Conservation (phyloP, 331 rosid genomes). For the Quercus tomentella region DNA sequence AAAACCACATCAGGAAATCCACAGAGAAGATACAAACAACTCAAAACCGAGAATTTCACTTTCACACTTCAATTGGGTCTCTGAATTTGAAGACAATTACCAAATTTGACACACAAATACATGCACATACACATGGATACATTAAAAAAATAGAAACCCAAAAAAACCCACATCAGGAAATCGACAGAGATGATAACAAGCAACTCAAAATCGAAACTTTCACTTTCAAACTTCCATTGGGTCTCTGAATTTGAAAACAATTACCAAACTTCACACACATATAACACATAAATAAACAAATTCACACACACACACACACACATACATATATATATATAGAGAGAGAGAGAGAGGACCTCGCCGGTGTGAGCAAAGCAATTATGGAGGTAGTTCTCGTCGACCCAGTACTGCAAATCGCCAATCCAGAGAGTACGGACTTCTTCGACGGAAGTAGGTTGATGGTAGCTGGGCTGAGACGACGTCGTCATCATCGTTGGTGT, state of each 20-base stretch:
- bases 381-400: conserved; percentile 72
- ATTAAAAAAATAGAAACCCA: not conserved
- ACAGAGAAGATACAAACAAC: not conserved
- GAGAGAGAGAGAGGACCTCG: conserved; percentile 41
- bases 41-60: not conserved
- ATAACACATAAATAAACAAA: not conserved
- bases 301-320: not conserved
- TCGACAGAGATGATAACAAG: not conserved
- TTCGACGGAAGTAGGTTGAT: conserved; percentile 60
- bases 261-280: not conserved
- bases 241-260: not conserved
- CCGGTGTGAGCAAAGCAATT: conserved; percentile 83
- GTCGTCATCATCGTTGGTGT: conserved; percentile 13
- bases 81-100: not conserved
- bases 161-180: not conserved
- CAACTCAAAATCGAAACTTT: not conserved
- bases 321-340: not conserved
- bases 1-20: not conserved
- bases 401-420: conserved; percentile 94
- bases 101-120: not conserved
- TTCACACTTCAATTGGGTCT: not conserved
- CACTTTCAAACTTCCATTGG: not conserved
- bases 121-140: not conserved
- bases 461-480: conserved; percentile 32
- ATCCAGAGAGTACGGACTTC: conserved; percentile 93